Conservation (phyloP, 805 yeast genomes). For the Kodamaea neixiangensis region DNA sequence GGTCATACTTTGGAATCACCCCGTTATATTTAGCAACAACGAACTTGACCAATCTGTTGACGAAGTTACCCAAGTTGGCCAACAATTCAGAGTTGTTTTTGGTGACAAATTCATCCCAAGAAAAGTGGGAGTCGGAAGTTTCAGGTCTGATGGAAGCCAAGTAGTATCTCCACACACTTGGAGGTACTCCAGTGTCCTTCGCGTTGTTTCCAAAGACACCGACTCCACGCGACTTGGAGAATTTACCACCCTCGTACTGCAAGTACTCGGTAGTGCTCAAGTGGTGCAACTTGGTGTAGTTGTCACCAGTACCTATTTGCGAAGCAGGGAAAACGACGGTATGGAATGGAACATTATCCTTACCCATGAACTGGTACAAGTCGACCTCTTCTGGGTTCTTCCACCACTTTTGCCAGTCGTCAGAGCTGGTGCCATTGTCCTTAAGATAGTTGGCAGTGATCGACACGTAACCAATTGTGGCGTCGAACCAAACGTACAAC, state of each 20-base stretch:
- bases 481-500: slow-evolving; percentile 98
- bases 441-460: slow-evolving; percentile 87
- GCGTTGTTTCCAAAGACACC: slow-evolving; percentile 99
- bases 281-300: slow-evolving; percentile 91
- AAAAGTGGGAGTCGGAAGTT: slow-evolving; percentile 92
- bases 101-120: slow-evolving; percentile 95
- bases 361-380: slow-evolving; percentile 97
- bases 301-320: slow-evolving; percentile 81
- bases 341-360: slow-evolving; percentile 98
- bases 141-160: slow-evolving; percentile 93
- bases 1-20: slow-evolving; percentile 71
- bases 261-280: slow-evolving; percentile 93
- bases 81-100: slow-evolving; percentile 91
- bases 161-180: slow-evolving; percentile 98
- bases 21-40: slow-evolving; percentile 89
- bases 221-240: slow-evolving; percentile 95
- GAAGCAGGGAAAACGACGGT: slow-evolving; percentile 97
- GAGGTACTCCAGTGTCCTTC: slow-evolving; percentile 83
- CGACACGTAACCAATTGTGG: slow-evolving; percentile 94
- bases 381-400: slow-evolving; percentile 83
- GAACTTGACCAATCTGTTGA: slow-evolving; percentile 89
- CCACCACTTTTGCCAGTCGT: slow-evolving; percentile 92
- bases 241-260: slow-evolving; percentile 97
- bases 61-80: slow-evolving; percentile 96
- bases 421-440: slow-evolving; percentile 31